Evolutionary conservation across 257 asterid species (phyloP).

Genomic region (Schizonepeta tenuifolia): DNA sequence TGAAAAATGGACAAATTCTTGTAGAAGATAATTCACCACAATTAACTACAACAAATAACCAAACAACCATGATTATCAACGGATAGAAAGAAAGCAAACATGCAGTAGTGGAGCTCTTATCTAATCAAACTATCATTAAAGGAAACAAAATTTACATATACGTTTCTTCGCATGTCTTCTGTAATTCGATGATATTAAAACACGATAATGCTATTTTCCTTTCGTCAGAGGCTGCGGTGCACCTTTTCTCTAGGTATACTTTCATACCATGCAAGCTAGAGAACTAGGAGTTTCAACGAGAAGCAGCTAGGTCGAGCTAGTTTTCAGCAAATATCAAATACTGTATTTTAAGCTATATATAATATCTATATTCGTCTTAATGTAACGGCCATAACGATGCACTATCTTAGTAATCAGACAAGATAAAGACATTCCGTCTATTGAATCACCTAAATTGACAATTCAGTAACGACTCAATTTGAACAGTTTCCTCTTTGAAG

Average conservation of each 20-base stretch:
- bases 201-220: not conserved
- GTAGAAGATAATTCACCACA: slow-evolving; percentile 6
- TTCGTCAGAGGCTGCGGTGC: not conserved
- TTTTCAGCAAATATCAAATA: slow-evolving; percentile 1
- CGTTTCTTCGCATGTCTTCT: not conserved
- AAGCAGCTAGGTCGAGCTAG: not conserved
- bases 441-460: not conserved
- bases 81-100: not conserved
- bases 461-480: not conserved
- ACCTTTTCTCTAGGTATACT: not conserved
- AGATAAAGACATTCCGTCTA: not conserved
- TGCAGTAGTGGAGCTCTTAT: not conserved
- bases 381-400: not conserved
- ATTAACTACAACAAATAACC: not conserved
- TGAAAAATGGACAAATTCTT: not conserved
- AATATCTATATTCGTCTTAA: not conserved
- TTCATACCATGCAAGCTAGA: not conserved
- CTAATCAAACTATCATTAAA: not conserved
- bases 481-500: no score
- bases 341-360: not conserved
- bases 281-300: not conserved
- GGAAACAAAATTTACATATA: not conserved
- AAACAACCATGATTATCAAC: not conserved
- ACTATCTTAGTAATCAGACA: not conserved
- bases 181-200: not conserved